Conservation (phyloP, 1,284 basidiomycete species). For the Fomitopsis betulina region DNA sequence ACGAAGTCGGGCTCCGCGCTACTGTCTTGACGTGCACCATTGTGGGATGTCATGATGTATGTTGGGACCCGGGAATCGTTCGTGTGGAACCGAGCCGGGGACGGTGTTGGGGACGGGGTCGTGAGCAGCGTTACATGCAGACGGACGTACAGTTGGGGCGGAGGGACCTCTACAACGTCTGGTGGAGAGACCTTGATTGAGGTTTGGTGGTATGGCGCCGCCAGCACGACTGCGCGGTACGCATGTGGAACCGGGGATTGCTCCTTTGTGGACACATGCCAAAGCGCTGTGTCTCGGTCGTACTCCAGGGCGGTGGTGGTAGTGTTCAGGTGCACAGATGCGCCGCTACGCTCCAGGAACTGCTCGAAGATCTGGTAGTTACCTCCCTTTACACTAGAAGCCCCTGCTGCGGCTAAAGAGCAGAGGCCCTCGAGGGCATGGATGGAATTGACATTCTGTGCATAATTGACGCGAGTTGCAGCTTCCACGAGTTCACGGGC, state of each 20-base stretch:
- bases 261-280: conserved; percentile 22
- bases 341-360: conserved; percentile 70
- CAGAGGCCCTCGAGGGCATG: conserved; percentile 78
- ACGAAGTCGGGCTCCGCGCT: conserved; percentile 77
- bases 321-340: conserved; percentile 66
- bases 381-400: conserved; percentile 69
- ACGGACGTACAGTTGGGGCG: conserved; percentile 70
- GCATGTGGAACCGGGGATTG: conserved; percentile 8
- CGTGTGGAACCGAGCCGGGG: conserved; percentile 71
- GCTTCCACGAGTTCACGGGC: conserved; percentile 80
- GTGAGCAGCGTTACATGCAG: conserved; percentile 91
- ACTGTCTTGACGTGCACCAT: conserved; percentile 42
- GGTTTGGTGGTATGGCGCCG: conserved; percentile 70
- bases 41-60: conserved; percentile 72
- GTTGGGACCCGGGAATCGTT: conserved; percentile 47
- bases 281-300: conserved; percentile 42
- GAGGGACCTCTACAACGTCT: conserved; percentile 42
- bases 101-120: conserved; percentile 63
- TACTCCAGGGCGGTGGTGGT: conserved; percentile 50
- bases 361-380: conserved; percentile 85
- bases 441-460: conserved; percentile 72
- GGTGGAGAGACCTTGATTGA: conserved; percentile 47
- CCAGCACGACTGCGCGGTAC: conserved; percentile 71
- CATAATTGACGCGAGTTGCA: conserved; percentile 87
- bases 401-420: conserved; percentile 73